Evolutionary conservation across 306 rosid genomes (phyloP), one percentile per base, ranked within the genome.

Genomic region (Phaseolus lunatus): DNA sequence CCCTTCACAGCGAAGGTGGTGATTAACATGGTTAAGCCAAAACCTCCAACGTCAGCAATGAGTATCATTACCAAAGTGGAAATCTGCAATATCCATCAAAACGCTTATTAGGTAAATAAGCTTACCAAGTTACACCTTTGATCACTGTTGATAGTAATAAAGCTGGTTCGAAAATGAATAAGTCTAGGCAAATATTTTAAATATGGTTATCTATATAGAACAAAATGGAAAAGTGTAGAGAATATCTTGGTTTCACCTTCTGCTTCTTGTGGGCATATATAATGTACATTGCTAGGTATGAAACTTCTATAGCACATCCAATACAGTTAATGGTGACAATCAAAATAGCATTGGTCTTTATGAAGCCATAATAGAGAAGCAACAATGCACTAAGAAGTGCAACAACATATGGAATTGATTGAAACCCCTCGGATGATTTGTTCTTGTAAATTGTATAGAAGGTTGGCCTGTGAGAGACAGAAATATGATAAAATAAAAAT

Each of bases 311-410:
- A 20, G 5, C 66, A 52, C 79, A 75, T 61, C 97, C 97, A 63
- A 89, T 75, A 67, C 52, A 39, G 67, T 91, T 89, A 75, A 89
- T 89, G 81, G 80, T 91, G 84, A 88, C 18, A 43, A 89, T 82
- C 79, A 91, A 57, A 5, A 47, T 39, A 9, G 97, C 91, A 83
- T 89, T 67, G 44, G 84, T 80, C 72, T 89, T 91, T 7, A 91
- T 76, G 67, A 78, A 33, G 4, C 91, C 94, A 82, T 91, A 89
- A 59, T 89, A 91, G 15, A 91, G 73, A 52, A 91, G 27, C 37
- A 91, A 53, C 67, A 73, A 18, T 59, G 92, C 94, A 43, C 97
- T 91, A 4, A 88, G 88, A 68, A 91, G 83, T 22, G 94, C 92
- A 70, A 86, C 86, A 49, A 86, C 89, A 23, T 91, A 91, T 0